A percentile compares a stretch with the other conserved stretches of the same genome.
phyloP scores from a whole-genome alignment of 2,329 filamentous ascomycete species.

The Neonectria faginata region DNA sequence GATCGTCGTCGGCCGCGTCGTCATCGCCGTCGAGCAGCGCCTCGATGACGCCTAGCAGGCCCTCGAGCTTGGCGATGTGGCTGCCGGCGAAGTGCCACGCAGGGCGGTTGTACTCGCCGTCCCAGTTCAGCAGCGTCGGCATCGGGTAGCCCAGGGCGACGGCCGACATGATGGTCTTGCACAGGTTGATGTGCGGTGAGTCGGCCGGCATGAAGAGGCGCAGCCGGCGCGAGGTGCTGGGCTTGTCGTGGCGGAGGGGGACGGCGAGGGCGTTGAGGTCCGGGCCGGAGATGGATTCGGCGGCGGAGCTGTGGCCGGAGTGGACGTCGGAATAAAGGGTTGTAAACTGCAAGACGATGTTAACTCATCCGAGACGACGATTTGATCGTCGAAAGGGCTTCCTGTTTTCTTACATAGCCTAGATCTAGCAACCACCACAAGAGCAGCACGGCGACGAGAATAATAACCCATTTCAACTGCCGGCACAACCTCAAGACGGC shows the following conservation, averaged over 20 bases:
- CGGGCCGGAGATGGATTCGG: slow-evolving; percentile 16
- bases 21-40: slow-evolving; percentile 41
- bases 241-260: slow-evolving; percentile 15
- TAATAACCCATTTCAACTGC: slow-evolving; percentile 19
- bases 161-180: slow-evolving; percentile 54
- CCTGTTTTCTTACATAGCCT: not conserved
- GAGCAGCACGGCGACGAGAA: slow-evolving; percentile 13
- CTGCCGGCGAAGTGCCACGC: slow-evolving; percentile 54
- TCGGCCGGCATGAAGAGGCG: slow-evolving; percentile 56
- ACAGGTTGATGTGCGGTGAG: slow-evolving; percentile 52
- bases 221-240: slow-evolving; percentile 42
- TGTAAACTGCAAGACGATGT: slow-evolving; percentile 28
- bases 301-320: not conserved
- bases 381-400: too few species aligned
- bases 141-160: slow-evolving; percentile 54
- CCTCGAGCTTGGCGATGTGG: slow-evolving; percentile 54
- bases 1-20: slow-evolving; percentile 46
- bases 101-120: slow-evolving; percentile 52
- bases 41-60: slow-evolving; percentile 48
- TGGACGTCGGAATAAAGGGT: slow-evolving; percentile 1
- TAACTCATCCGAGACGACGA: not conserved
- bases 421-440: slow-evolving; percentile 28
- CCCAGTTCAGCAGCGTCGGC: slow-evolving; percentile 54
- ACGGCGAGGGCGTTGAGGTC: slow-evolving; percentile 29
- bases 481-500: slow-evolving; percentile 9